Conservation (phyloP, 768 basidiomycete genomes). For the Calocybe indica region DNA sequence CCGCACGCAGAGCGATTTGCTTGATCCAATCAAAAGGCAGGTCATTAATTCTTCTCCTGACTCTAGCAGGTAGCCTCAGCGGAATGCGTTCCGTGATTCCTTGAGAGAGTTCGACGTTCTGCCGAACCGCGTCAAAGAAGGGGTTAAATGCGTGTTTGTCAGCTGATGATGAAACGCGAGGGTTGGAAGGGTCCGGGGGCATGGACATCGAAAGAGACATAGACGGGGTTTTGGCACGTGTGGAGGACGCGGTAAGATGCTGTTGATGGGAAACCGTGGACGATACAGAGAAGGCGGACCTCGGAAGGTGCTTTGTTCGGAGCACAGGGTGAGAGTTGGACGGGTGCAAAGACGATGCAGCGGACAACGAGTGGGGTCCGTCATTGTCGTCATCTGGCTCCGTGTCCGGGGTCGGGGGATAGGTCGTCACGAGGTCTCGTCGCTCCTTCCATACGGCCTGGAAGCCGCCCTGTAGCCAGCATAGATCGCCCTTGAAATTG, state of each 20-base stretch:
- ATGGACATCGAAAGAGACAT: not conserved
- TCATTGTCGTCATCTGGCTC: conserved; percentile 46
- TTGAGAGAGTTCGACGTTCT: conserved; percentile 76
- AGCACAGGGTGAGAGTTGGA: conserved; percentile 25
- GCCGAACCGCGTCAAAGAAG: conserved; percentile 92
- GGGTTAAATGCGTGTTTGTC: conserved; percentile 62
- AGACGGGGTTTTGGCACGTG: conserved; percentile 12
- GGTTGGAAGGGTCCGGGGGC: no score
- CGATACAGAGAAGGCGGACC: conserved; percentile 56
- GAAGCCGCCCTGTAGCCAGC: conserved; percentile 83
- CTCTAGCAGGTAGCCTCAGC: conserved; percentile 45
- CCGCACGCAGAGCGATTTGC: conserved; percentile 45
- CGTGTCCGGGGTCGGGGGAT: conserved; percentile 41
- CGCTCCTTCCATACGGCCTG: conserved; percentile 56
- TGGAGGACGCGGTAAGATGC: conserved; percentile 17
- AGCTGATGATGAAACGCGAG: conserved; percentile 10
- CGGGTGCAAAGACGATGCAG: no score
- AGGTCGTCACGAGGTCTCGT: conserved; percentile 46
- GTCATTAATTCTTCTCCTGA: conserved; percentile 57
- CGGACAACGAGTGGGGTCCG: no score
- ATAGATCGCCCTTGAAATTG: conserved; percentile 51
- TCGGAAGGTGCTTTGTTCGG: conserved; percentile 55
- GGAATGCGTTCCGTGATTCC: conserved; percentile 80
- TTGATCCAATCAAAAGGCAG: conserved; percentile 78
- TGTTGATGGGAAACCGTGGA: conserved; percentile 36